Base-by-base conservation (phyloP, 345 rosid species). In the Euphorbia peplus region DNA sequence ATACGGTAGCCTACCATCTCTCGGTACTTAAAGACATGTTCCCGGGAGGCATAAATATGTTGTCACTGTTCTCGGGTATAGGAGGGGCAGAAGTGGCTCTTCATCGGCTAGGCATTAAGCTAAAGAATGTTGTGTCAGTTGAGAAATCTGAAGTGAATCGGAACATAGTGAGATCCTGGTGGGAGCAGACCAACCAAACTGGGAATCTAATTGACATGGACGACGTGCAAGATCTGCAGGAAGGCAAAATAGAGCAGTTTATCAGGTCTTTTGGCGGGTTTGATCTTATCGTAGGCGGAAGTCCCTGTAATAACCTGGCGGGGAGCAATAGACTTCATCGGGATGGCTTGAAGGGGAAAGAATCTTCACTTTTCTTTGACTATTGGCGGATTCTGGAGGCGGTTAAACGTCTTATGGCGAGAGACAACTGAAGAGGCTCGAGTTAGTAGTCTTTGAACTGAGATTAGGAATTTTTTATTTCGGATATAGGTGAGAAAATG, bases 61-160 rank as follows among this genome's bases (percentile, higher is more conserved):
- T 93, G n/a, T 93, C 97, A 2, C 91, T 93, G n/a, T 93, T 93
- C 79, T 85, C 97, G 8, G 98, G 98, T 11, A 93, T 93, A n/a
- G 98, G 98, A 18, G 98, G 97, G 25, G 98, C 87, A 0, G 96
- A 93, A 76, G 96, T 93, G 47, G 96, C 98, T 10, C 83, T 93
- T 21, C 85, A 91, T 65, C 83, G 90, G 35, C 93, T 90, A 8
- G 86, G 89, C 18, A 55, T 93, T 32, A 86, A 73, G 0, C 42
- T 90, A 78, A 90, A 90, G 67, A 79, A 63, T 24, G 97, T 93
- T 3, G 96, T 93, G 1, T 78, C 97, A 0, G 93, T 90, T 11
- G 97, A 93, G 72, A 87, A 77, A n/a, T 85, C 90, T 0, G 82
- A 85, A 66, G 86, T 66, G 0, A 93, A 90, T 64, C 80, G 93